These are phyloP conservation scores for Cyathus striatus DNA, from an alignment of 768 basidiomycete species.

Conservation along the genomic window DNA sequence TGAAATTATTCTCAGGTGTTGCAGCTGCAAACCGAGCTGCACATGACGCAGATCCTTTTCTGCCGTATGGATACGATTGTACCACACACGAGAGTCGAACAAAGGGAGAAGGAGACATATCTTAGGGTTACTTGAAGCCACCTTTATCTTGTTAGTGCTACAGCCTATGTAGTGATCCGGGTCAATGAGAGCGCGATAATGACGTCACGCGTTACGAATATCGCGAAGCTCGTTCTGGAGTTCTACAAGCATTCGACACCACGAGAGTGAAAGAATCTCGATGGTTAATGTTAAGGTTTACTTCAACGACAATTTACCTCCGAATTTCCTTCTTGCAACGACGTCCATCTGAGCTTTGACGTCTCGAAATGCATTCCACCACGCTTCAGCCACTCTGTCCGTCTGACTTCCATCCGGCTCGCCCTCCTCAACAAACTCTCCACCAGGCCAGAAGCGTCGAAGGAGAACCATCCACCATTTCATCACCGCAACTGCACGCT, in stretches of 20 bases:
- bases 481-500: slow-evolving; percentile 65
- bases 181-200: too few relatives aligned
- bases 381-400: slow-evolving; percentile 54
- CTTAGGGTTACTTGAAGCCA: too few relatives aligned
- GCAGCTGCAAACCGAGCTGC: background rate
- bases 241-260: too few relatives aligned
- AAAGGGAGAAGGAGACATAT: background rate
- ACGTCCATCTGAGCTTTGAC: slow-evolving; percentile 65
- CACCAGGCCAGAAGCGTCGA: slow-evolving; percentile 55
- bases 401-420: slow-evolving; percentile 24
- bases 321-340: slow-evolving; percentile 64
- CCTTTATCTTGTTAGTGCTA: too few relatives aligned
- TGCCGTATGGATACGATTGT: background rate
- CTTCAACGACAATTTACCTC: slow-evolving; percentile 60
- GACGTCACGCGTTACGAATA: background rate
- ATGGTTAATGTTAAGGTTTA: too few relatives aligned
- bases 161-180: too few relatives aligned
- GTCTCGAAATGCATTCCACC: slow-evolving; percentile 78
- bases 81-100: background rate
- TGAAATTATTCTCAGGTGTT: background rate
- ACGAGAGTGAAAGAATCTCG: too few relatives aligned
- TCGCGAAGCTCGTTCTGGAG: too few relatives aligned
- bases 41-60: background rate
- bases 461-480: slow-evolving; percentile 81
- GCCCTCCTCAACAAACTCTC: slow-evolving; percentile 40